A percentile compares a stretch with the other conserved stretches of the same genome.
phyloP scores from a whole-genome alignment of 2,329 filamentous ascomycete genomes.

The Mycosphaerella sp. region DNA sequence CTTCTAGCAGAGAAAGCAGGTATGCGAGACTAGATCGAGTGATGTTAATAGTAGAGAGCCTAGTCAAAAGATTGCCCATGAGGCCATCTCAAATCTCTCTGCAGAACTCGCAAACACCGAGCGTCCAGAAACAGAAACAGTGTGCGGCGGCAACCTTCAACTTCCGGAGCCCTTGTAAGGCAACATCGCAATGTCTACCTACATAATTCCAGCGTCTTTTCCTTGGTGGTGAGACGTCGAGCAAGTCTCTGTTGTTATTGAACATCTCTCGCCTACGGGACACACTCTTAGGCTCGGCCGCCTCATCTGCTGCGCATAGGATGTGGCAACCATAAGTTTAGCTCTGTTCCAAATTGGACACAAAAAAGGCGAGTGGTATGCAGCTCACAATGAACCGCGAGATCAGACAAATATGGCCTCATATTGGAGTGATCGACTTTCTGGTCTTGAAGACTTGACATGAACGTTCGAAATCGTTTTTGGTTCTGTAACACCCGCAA shows the following conservation, averaged over 20 bases:
- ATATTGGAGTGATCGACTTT: neutral
- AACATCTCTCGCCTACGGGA: neutral
- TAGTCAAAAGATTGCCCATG: too few species aligned
- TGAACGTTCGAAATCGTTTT: neutral
- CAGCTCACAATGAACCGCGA: neutral
- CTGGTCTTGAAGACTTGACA: neutral
- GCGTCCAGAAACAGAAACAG: too few species aligned
- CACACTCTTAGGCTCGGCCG: neutral
- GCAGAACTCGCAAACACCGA: too few species aligned
- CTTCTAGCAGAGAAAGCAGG: too few species aligned
- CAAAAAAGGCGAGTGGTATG: neutral
- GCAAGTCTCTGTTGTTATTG: too few species aligned
- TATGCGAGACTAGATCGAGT: too few species aligned
- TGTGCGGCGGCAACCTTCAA: too few species aligned
- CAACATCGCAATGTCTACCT: too few species aligned
- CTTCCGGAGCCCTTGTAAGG: too few species aligned
- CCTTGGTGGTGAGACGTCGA: neutral
- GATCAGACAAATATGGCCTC: neutral
- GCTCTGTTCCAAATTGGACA: neutral
- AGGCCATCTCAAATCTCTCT: too few species aligned
- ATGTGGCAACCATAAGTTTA: constrained; percentile 3
- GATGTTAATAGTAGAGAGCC: too few species aligned
- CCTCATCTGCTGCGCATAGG: neutral
- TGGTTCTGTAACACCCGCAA: neutral
- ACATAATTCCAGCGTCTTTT: neutral